Evolutionary conservation across 208 protist genomes (phyloP), one percentile per base, ranked within the genome.

Genomic region (Chromosphaera perkinsii): DNA sequence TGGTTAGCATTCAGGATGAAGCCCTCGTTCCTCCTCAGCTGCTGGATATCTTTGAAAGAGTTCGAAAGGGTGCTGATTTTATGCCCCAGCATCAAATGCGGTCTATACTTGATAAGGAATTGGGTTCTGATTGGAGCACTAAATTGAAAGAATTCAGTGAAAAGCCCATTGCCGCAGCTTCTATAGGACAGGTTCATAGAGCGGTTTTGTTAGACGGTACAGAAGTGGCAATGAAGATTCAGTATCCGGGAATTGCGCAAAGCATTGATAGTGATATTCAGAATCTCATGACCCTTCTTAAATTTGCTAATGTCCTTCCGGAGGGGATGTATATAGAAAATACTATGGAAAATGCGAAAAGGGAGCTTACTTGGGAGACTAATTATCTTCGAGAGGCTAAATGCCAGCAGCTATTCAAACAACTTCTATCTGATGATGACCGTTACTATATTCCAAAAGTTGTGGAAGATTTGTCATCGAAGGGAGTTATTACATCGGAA

Each of bases 121-220:
- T 85, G 0, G 80, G 80, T 1, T n/a, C 26, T 14, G 57, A 80
- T n/a, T 85, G 80, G 80, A 39, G 71, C 27, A 49, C 17, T 22
- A 26, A 31, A 33, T 35, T 51, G 14, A 14, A 10, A 10, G 57
- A 63, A 22, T 95, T 96, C 72, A 83, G 92, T 52, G 80, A 89
- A 14, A 63, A 73, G 5, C 92, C 93, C 1, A 82, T 96, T 10
- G 93, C 92, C 1, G 89, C 93, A 0, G 93, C 93, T 26, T 95
- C 90, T 17, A 95, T 97, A 54, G 93, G 92, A 10, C 92, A 97
- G 69, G 93, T 96, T 5, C 63, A 69, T 57, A 9, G 27, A 3
- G 52, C 33, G 9, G 58, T 69, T 3, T 68, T 92, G 29, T 70
- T 54, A 35, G 77, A 82, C 17, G 81, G 81, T 12, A 68, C n/a